Conservation (phyloP, 2,329 filamentous ascomycete genomes). For the Aspergillus calidoustus region DNA sequence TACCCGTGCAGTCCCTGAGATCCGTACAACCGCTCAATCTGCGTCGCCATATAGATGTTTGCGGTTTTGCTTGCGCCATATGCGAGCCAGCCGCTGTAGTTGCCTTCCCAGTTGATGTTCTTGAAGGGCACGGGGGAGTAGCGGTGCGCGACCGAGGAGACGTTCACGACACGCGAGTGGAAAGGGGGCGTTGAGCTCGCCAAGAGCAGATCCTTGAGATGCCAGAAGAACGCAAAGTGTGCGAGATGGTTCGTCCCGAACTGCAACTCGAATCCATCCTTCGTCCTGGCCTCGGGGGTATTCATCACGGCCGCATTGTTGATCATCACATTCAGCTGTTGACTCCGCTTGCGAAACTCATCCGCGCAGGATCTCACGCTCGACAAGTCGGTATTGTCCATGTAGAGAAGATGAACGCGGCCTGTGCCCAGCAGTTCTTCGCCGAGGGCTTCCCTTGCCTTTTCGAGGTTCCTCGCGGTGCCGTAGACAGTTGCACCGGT, state of each 20-base stretch:
- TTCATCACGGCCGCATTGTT: conserved; percentile 49
- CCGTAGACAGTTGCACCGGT: conserved; percentile 41
- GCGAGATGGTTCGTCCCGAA: conserved; percentile 59
- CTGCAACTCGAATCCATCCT: conserved; percentile 50
- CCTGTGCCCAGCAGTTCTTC: conserved; percentile 27
- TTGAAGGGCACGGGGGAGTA: conserved; percentile 36
- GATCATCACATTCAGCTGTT: conserved; percentile 37
- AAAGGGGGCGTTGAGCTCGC: conserved; percentile 39
- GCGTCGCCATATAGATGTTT: conserved; percentile 58
- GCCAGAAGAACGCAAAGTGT: conserved; percentile 57
- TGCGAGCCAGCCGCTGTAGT: conserved; percentile 41
- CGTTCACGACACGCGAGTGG: conserved; percentile 53
- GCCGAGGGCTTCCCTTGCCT: conserved; percentile 35
- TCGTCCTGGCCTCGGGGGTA: conserved; percentile 39
- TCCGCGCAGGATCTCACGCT: conserved; percentile 23
- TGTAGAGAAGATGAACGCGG: conserved; percentile 23
- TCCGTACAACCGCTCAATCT: conserved; percentile 57
- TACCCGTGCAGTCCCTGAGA: conserved; percentile 49
- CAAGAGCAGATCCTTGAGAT: conserved; percentile 45
- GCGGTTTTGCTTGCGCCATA: conserved; percentile 59
- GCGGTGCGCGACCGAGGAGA: conserved; percentile 52
- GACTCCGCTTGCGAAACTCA: conserved; percentile 18
- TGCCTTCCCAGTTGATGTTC: conserved; percentile 46
- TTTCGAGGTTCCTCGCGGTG: conserved; percentile 40
- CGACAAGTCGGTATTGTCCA: conserved; percentile 19